phyloP scores from a whole-genome alignment of 345 rosid genomes.

The Hypericum perforatum region DNA sequence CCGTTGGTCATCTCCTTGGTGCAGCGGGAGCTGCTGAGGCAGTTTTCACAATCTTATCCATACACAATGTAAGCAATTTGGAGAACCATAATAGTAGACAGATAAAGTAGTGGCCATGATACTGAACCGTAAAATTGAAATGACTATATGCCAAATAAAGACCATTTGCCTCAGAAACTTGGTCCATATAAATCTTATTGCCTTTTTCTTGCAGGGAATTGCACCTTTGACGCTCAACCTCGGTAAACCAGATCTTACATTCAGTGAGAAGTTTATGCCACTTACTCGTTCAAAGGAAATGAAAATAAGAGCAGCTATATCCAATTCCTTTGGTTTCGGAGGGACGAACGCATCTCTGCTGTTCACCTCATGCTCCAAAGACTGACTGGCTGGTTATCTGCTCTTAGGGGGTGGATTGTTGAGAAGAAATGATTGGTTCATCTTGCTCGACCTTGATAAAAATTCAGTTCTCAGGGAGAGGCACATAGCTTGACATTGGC shows the following conservation, averaged over 20 bases:
- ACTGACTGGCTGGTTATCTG: too few relatives aligned
- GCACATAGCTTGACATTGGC: too few relatives aligned
- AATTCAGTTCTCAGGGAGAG: too few relatives aligned
- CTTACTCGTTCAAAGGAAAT: constrained; percentile 58
- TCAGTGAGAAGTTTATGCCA: constrained; percentile 50
- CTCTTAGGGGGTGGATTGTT: too few relatives aligned
- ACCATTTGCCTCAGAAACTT: not conserved
- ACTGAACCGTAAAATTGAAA: too few relatives aligned
- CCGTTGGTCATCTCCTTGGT: constrained; percentile 95
- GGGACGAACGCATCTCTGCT: constrained; percentile 85
- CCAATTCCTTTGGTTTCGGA: constrained; percentile 90
- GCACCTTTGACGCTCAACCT: constrained; percentile 82
- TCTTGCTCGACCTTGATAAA: too few relatives aligned
- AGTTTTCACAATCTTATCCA: constrained; percentile 64
- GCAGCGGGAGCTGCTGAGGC: constrained; percentile 97
- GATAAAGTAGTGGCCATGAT: too few relatives aligned
- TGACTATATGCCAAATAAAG: not conserved
- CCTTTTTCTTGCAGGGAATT: constrained; percentile 50
- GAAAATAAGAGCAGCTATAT: constrained; percentile 59
- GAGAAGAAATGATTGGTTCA: too few relatives aligned
- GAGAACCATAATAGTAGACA: too few relatives aligned
- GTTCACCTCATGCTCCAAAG: constrained; percentile 21
- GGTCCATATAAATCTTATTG: constrained; percentile 1
- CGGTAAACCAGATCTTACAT: constrained; percentile 63
- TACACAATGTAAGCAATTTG: constrained; percentile 43